A percentile compares a stretch with the other conserved stretches of the same genome.
phyloP scores from a whole-genome alignment of 2,329 filamentous ascomycete species.

The Botrytis hyacinthi region DNA sequence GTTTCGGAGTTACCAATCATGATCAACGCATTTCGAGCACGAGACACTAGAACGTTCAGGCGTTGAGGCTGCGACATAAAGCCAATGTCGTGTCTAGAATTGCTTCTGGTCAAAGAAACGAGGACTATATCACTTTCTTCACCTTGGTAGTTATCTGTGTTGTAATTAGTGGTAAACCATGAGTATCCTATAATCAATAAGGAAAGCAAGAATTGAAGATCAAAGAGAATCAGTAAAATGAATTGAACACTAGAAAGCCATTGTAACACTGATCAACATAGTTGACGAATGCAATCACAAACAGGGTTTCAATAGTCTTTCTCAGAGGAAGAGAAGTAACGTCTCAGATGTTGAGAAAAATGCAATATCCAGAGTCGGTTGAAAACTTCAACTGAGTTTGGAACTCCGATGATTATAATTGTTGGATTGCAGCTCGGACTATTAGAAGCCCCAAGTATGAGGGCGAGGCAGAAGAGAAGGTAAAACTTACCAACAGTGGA shows the following conservation, averaged over 20 bases:
- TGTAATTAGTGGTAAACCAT: background rate
- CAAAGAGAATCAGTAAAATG: rapidly evolving
- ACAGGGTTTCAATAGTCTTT: background rate
- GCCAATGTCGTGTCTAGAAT: slow-evolving; percentile 61
- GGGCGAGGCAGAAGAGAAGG: background rate
- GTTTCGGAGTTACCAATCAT: slow-evolving; percentile 69
- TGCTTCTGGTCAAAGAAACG: slow-evolving; percentile 65
- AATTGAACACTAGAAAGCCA: background rate
- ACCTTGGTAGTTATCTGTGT: slow-evolving; percentile 71
- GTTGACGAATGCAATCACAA: background rate
- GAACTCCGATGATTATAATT: background rate
- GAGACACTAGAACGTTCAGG: slow-evolving; percentile 67
- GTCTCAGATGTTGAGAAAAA: background rate
- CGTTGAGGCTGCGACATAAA: slow-evolving; percentile 67
- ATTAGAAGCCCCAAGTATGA: background rate
- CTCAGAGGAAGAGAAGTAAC: background rate
- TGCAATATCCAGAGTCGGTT: background rate
- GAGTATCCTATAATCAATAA: background rate
- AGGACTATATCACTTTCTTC: slow-evolving; percentile 75
- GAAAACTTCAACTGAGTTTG: background rate
- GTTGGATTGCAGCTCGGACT: background rate
- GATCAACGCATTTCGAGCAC: slow-evolving; percentile 64
- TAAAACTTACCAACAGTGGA: slow-evolving; percentile 64
- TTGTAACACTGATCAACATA: background rate
- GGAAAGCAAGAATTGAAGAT: background rate